Evolutionary conservation across 345 rosid genomes (phyloP).

Genomic region (Populus alba): DNA sequence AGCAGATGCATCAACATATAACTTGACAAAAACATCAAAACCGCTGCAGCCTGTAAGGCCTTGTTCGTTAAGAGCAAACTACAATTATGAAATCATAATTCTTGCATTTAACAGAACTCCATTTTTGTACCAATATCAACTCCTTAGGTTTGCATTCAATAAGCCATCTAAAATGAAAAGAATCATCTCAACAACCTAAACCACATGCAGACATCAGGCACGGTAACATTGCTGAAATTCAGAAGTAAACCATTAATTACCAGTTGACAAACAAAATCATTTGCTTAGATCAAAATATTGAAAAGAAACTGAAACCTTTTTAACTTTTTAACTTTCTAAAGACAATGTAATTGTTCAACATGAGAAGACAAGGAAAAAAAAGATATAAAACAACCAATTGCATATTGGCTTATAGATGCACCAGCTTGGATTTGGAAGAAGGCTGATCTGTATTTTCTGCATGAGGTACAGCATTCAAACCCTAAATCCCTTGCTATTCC

Average conservation of each 20-base stretch:
- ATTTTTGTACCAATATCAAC: background rate
- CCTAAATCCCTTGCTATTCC: constrained; percentile 32
- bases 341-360: background rate
- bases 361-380: background rate
- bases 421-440: background rate
- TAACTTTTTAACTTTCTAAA: background rate
- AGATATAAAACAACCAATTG: background rate
- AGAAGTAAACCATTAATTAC: background rate
- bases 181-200: background rate
- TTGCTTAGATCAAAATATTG: background rate
- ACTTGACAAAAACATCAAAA: too few species aligned
- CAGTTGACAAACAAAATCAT: background rate
- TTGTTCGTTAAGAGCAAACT: background rate
- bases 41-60: too few species aligned
- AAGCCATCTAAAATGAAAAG: background rate
- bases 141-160: background rate
- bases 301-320: background rate
- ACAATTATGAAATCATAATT: background rate
- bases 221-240: background rate
- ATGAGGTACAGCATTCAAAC: constrained; percentile 8
- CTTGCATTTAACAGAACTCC: background rate
- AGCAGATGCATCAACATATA: too few species aligned
- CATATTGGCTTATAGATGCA: background rate
- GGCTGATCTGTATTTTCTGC: background rate
- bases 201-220: background rate